These are phyloP conservation scores for Suhomyces xylopsoci DNA, from an alignment of 805 yeast species.

Conservation along the genomic window DNA sequence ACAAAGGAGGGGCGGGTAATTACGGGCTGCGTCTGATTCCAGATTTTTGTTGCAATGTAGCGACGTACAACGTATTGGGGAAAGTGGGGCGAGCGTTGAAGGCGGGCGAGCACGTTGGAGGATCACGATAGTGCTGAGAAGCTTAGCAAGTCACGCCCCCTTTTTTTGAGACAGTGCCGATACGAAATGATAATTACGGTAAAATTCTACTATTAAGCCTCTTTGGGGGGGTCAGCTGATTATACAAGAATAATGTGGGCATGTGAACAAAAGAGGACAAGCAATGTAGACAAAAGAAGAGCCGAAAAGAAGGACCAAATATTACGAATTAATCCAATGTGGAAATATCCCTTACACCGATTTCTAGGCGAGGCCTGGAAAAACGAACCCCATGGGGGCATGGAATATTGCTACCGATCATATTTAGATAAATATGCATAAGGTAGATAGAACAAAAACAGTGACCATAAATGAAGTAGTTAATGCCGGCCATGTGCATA, in stretches of 20 bases:
- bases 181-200: not conserved
- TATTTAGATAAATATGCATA: not conserved
- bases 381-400: not conserved
- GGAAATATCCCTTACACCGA: not conserved
- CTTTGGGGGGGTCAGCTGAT: not conserved
- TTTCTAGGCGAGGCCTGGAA: not conserved
- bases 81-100: not conserved
- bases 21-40: not conserved
- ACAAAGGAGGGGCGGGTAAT: not conserved
- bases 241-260: not conserved
- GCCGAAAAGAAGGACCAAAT: not conserved
- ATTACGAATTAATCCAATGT: not conserved
- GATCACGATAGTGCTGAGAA: not conserved
- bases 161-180: not conserved
- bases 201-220: not conserved
- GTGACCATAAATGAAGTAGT: not conserved
- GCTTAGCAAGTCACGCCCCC: not conserved
- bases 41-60: not conserved
- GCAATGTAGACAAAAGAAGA: not conserved
- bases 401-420: not conserved
- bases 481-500: not conserved
- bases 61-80: not conserved
- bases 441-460: not conserved
- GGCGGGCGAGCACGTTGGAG: not conserved
- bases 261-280: not conserved